phyloP scores from a whole-genome alignment of 257 asterid species.

The Solanum bukasovii region DNA sequence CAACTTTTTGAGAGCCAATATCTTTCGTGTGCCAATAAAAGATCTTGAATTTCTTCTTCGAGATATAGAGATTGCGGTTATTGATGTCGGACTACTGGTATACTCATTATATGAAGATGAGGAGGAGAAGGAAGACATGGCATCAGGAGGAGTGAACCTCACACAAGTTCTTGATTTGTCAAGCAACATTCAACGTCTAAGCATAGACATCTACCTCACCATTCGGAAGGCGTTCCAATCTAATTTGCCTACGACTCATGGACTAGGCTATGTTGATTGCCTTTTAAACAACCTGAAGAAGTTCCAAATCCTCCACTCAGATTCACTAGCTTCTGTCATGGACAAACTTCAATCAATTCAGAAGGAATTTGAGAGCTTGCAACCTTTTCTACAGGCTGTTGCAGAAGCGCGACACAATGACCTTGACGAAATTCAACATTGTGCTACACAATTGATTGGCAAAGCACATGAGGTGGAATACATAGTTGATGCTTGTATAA shows the following conservation, averaged over 20 bases:
- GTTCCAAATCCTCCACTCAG: background rate
- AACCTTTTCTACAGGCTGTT: background rate
- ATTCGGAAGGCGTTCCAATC: background rate
- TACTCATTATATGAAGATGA: background rate
- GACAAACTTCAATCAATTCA: background rate
- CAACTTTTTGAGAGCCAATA: too few species aligned
- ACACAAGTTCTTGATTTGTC: background rate
- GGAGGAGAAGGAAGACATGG: background rate
- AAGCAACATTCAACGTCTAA: background rate
- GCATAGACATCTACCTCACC: background rate
- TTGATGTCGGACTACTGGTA: background rate
- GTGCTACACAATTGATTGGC: background rate
- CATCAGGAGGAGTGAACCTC: background rate
- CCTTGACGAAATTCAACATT: background rate
- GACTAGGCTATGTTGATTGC: background rate
- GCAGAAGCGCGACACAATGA: background rate
- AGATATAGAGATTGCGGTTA: background rate
- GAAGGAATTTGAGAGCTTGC: background rate
- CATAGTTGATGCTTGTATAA: background rate
- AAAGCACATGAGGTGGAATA: constrained; percentile 13
- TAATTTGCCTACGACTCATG: background rate
- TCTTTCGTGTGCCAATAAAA: background rate
- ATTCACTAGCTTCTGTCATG: background rate
- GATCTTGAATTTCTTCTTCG: background rate
- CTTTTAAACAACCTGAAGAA: background rate